Base-by-base conservation (phyloP, 1,284 basidiomycete species). In the Clitocybe nebularis region DNA sequence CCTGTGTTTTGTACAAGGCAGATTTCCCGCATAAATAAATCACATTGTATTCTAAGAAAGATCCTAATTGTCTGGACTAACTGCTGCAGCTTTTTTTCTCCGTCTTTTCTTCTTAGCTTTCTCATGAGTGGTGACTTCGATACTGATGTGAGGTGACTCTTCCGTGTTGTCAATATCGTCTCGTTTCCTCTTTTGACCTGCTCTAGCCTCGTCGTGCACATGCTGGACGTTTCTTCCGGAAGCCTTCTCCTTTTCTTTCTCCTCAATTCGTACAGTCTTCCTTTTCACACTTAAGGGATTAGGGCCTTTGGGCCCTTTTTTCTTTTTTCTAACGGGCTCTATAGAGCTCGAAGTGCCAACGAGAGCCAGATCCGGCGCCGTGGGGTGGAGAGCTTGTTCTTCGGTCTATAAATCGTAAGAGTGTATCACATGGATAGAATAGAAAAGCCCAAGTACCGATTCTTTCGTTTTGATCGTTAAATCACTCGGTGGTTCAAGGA, bases 251-350 rank as follows among this genome's bases (percentile, higher is more conserved):
- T 53, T 59, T 38, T 35, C 47, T 16, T 52, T 55, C 21, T 41
- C 19, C 29, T 50, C 20, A n/a, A 24, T 24, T n/a, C n/a, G n/a
- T 16, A 38, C 28, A 16, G 49, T 85, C 68, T 93, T 93, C 74
- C 93, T 97, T 71, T 90, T 93, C 26, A 94, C 69, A 47, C 91
- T 93, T 3, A 99, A 73, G 10, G 95, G 93, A 67, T 99, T 99
- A 0, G 94, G 92, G 0, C 75, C 90, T 59, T 92, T 94, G 0
- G 85, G 82, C 1, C 81, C 82, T 55, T 76, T 84, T 51, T 73
- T 78, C 60, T 80, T 85, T 59, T 78, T 84, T 30, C 62, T 67
- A n/a, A 62, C 59, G 29, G 62, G 67, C 45, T 74, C 68, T 10
- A 52, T 45, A 0, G 66, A 49, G 3, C 54, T 51, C 10, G 67